Evolutionary conservation across 208 protist species (phyloP), one percentile per base, ranked within the genome.

Genomic region (Polymyxa betae): DNA sequence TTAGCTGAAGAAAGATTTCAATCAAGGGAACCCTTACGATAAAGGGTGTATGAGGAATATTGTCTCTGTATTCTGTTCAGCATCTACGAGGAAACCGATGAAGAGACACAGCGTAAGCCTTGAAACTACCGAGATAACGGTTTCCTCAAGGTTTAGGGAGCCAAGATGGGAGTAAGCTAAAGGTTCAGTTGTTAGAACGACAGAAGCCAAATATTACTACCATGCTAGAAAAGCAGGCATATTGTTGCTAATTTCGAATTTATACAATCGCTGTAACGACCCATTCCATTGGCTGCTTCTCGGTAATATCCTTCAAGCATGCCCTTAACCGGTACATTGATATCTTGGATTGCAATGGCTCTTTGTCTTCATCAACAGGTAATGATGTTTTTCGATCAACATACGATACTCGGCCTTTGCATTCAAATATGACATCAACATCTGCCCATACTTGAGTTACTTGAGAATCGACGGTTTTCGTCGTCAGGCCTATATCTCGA

Each of bases 341-440:
- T 43, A 35, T 35, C n/a, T n/a, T 5, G 72, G 72, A 20, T 40
- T 82, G 72, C n/a, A n/a, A n/a, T 35, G n/a, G 5, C 35, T 82
- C 72, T 20, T 5, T 20, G 5, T 82, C 72, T 20, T 45, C 72
- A 43, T 82, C n/a, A 20, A 82, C 72, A 35, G 72, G 72, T 12
- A 12, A 5, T n/a, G 72, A 82, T n/a, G 72, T 82, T 43, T 82
- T 43, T 12, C 72, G 72, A 82, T 82, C 72, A 35, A 5, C 16
- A n/a, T 82, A 82, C 5, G 35, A 5, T 20, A 82, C 35, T 12
- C n/a, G 72, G 16, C 35, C 72, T 43, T 35, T 82, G 72, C 35
- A 82, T 43, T 35, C n/a, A n/a, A 45, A 82, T n/a, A 82, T 35
- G 72, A 82, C 72, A n/a, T 82, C 72, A 43, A 82, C 40, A 43